Base-by-base conservation (phyloP, 345 rosid genomes). In the Eucalyptus polyanthemos region DNA sequence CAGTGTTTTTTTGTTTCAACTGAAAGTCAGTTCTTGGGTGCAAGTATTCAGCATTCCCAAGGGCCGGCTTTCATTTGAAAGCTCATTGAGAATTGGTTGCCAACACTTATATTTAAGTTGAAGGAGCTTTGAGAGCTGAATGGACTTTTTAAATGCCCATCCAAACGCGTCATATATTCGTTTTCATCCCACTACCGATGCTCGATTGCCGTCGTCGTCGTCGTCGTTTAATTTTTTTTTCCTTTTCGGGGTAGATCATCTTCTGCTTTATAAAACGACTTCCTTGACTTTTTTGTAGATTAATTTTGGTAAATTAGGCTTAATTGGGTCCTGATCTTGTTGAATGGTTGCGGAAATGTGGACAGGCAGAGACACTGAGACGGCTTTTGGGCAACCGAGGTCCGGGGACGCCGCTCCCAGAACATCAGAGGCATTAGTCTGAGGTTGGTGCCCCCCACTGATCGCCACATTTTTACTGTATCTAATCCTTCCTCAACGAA, bases 381-480 rank as follows among this genome's bases (percentile, higher is more conserved):
- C 94, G 92, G 91, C 96, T 97, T 86, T 91, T 97, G n/a, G 96
- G 93, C 98, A 92, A 92, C 98, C 96, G 89, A 96, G 99, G 93
- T 95, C 98, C 94, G 93, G 94, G 88, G 86, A 91, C 92, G 90
- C 89, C 88, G 95, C 92, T 92, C 95, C 92, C 81, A 16, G 3
- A 37, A 72, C 81, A 31, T 37, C 25, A 10, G 3, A 17, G 44
- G 25, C 0, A 24, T 37, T 42, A 19, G 45, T 34, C 81, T 72
- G 81, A 72, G 80, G 11, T 11, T 0, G 14, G 1, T 65, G 80
- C 34, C 1, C 80, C 80, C 76, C 6, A 2, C 44, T 4, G 11
- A 72, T 4, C 81, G 81, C 80, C 80, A 34, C 81, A 72, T 17
- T 25, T 6, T 50, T 0, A 2, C 53, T 6, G 2, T 17, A 34